Evolutionary conservation across 2,329 filamentous ascomycete species (phyloP).

Genomic region (Aspergillus sojae): DNA sequence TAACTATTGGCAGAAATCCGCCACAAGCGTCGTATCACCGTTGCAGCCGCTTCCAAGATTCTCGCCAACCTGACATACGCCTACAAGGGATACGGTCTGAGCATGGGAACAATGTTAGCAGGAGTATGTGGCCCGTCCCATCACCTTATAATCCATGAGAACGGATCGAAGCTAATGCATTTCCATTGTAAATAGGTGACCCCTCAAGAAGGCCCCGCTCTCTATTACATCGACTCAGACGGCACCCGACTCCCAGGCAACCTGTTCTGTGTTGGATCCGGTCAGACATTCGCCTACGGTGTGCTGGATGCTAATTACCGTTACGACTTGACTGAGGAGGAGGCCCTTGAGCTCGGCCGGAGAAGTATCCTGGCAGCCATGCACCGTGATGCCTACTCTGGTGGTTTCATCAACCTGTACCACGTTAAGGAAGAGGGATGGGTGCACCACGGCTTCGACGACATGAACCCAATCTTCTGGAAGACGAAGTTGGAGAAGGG

Average conservation of each 20-base stretch:
- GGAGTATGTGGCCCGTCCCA: constrained; percentile 67
- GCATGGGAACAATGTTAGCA: constrained; percentile 99
- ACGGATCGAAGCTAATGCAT: constrained; percentile 2
- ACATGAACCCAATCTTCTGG: constrained; percentile 99
- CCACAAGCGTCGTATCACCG: constrained; percentile 97
- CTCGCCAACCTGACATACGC: constrained; percentile 97
- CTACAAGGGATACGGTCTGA: constrained; percentile 98
- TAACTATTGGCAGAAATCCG: constrained; percentile 66
- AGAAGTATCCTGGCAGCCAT: constrained; percentile 94
- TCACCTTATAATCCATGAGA: neutral
- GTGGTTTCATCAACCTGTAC: constrained; percentile 98
- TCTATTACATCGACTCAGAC: constrained; percentile 99
- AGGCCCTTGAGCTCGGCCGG: constrained; percentile 86
- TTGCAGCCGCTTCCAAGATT: constrained; percentile 96
- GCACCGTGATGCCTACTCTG: constrained; percentile 97
- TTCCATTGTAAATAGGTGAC: constrained; percentile 31
- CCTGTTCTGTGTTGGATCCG: constrained; percentile 96
- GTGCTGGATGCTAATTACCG: constrained; percentile 94
- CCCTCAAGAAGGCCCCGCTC: constrained; percentile 88
- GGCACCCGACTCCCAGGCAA: constrained; percentile 91
- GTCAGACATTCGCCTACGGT: constrained; percentile 98
- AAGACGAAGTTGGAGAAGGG: constrained; percentile 98
- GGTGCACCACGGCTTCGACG: constrained; percentile 97
- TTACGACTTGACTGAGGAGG: constrained; percentile 84
- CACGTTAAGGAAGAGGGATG: constrained; percentile 98